Evolutionary conservation across 2,329 filamentous ascomycete species (phyloP), one percentile per base, ranked within the genome.

Genomic region (Plectosphaerella cucumerina): DNA sequence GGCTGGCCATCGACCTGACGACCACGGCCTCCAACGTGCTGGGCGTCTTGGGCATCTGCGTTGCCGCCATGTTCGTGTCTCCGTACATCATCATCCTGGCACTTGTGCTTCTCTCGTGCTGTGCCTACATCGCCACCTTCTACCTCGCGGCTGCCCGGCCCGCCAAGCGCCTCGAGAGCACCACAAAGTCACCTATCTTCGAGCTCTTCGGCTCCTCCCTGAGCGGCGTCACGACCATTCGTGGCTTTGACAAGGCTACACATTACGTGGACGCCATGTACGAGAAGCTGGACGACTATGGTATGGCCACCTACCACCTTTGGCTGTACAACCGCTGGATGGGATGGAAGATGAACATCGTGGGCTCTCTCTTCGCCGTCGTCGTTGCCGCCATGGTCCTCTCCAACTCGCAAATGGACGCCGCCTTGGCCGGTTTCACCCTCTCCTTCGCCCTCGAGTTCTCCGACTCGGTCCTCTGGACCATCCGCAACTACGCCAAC

Each of bases 321-420:
- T 87, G 82, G 80, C 74, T 88, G 2, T 86, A 89, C 64, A 89
- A 89, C 62, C 78, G 87, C 31, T 93, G 89, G 89, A 80, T 93
- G 70, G 80, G 82, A 22, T 85, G 87, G 69, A 80, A 88, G 5
- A 86, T 92, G 79, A 76, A 80, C 17, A 62, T 87, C 14, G 74
- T 91, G 3, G 88, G 87, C 3, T 84, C 84, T 2, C 58, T 84
- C 17, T 93, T 92, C 65, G 78, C 85, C 4, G 78, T 80, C 0
- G 70, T 84, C 20, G 84, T 89, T 4, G 83, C 85, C 0, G 71
- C 78, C 3, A 70, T 90, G 17, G 82, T 91, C 37, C 76, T 90
- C 26, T 63, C 78, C 2, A 78, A 81, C 4, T 76, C 77, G 0
- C 70, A 68, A 1, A 86, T 90, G 60, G 81, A 87, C 59, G 82